Percentiles rank a stretch among this genome's conserved stretches.
These are phyloP conservation scores for Alternaria solani DNA, from an alignment of 2,329 filamentous ascomycete species.

Conservation along the genomic window DNA sequence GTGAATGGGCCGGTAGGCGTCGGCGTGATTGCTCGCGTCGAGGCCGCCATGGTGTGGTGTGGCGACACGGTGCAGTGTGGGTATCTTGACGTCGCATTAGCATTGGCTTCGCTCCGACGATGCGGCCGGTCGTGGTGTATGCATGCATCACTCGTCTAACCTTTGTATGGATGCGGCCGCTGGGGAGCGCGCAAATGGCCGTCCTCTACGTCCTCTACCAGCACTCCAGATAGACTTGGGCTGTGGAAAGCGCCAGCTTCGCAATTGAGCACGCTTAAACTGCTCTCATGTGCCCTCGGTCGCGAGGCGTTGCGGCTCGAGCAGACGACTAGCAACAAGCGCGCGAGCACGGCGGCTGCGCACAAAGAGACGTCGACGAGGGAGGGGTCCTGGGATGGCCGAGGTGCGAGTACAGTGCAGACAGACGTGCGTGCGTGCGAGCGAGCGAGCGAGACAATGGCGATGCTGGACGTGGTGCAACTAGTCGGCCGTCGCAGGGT, in stretches of 20 bases:
- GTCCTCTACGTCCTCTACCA: constrained; percentile 20
- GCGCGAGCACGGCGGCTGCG: constrained; percentile 1
- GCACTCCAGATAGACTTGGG: constrained; percentile 17
- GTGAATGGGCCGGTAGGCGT: constrained; percentile 52
- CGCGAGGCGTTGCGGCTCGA: constrained; percentile 17
- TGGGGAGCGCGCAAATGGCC: constrained; percentile 16
- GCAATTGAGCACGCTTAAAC: constrained; percentile 21
- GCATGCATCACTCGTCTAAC: constrained; percentile 18
- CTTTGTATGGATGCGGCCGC: constrained; percentile 28
- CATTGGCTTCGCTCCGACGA: background rate
- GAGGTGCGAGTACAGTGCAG: background rate
- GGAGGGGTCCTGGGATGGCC: constrained; percentile 11
- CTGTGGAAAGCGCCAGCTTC: constrained; percentile 25
- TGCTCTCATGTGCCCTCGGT: constrained; percentile 19
- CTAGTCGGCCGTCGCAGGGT: constrained; percentile 7
- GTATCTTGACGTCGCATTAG: constrained; percentile 24
- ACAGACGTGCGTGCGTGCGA: background rate
- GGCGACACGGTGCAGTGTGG: constrained; percentile 1
- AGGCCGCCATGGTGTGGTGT: constrained; percentile 52
- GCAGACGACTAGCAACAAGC: constrained; percentile 9
- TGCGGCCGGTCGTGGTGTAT: background rate
- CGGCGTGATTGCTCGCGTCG: constrained; percentile 55
- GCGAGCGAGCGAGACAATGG: background rate
- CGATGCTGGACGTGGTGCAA: constrained; percentile 10
- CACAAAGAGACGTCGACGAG: constrained; percentile 14